Conservation (phyloP, 129 eudicot genomes). For the Artemisia tridentata region DNA sequence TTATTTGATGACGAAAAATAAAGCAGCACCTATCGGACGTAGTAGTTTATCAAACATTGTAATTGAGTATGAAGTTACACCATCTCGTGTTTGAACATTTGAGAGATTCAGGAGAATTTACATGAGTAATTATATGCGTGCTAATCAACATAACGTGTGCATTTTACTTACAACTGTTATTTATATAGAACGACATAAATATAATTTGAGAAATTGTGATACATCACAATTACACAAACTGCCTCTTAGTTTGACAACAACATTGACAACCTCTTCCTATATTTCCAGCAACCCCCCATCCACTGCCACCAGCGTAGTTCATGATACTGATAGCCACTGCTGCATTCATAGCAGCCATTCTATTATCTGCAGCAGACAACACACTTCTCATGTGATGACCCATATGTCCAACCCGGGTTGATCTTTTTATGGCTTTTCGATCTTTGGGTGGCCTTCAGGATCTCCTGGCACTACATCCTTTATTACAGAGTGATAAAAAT, state of each 20-base stretch:
- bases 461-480: constrained; percentile 10
- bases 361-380: background rate
- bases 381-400: constrained; percentile 10
- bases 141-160: background rate
- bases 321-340: constrained; percentile 10
- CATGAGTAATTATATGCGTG: background rate
- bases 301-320: background rate
- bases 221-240: constrained; percentile 3
- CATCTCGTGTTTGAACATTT: background rate
- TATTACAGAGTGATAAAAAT: constrained; percentile 17
- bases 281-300: background rate
- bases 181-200: background rate
- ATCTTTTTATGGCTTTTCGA: constrained; percentile 1
- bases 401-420: constrained; percentile 9
- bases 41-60: no score
- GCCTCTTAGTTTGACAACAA: constrained; percentile 16
- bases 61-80: no score
- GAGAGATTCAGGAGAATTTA: background rate
- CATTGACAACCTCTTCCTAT: background rate
- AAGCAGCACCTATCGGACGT: no score
- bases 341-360: background rate
- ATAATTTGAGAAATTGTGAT: background rate
- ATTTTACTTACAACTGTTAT: constrained; percentile 18
- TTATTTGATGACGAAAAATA: no score
- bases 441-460: background rate